Percentiles rank a stretch among this genome's conserved stretches.
phyloP scores from a whole-genome alignment of 108 stramenopile genomes.

The Nannochloropsis granulata region DNA sequence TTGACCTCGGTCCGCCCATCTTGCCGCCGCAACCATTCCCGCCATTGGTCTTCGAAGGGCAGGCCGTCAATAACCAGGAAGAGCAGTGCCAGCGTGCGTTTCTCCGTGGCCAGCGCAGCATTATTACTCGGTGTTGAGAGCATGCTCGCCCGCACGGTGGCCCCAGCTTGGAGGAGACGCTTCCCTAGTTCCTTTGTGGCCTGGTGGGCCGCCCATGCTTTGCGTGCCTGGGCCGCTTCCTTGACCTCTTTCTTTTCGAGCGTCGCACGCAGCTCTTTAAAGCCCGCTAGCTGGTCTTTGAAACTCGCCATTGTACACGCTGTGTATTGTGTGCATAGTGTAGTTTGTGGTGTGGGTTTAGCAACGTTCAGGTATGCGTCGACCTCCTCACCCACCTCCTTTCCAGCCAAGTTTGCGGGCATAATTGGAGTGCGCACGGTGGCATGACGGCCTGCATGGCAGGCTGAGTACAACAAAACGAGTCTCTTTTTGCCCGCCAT shows the following conservation, averaged over 20 bases:
- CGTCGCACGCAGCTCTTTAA: not conserved
- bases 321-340: too few relatives aligned
- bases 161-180: not conserved
- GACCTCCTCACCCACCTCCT: too few relatives aligned
- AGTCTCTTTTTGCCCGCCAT: too few relatives aligned
- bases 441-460: too few relatives aligned
- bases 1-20: not conserved
- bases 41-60: not conserved
- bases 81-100: not conserved
- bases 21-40: not conserved
- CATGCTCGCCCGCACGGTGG: not conserved
- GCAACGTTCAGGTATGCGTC: too few relatives aligned
- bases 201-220: not conserved
- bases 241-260: not conserved
- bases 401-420: too few relatives aligned
- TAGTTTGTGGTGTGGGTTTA: too few relatives aligned
- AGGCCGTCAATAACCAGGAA: not conserved
- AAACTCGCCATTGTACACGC: not conserved
- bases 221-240: not conserved
- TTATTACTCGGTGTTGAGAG: not conserved
- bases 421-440: too few relatives aligned
- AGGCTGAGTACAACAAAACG: too few relatives aligned
- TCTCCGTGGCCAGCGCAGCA: not conserved
- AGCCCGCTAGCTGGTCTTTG: not conserved
- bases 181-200: not conserved